phyloP scores from a whole-genome alignment of 495 filamentous ascomycete genomes.

The Penicillium diatomitis region DNA sequence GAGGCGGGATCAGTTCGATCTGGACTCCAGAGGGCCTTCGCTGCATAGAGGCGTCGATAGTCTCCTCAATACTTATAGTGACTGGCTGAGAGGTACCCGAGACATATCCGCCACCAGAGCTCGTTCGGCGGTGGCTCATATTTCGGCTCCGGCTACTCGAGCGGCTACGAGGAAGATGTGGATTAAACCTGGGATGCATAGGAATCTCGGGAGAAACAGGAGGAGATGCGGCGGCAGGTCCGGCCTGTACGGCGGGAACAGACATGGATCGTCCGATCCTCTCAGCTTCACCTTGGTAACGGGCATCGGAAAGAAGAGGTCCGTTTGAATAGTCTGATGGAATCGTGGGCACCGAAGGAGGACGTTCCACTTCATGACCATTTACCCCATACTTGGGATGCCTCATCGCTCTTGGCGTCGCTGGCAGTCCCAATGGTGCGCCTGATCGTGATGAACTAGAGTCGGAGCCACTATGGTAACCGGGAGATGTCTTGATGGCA shows the following conservation, averaged over 20 bases:
- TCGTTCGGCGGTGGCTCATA: conserved; percentile 30
- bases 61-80: conserved; percentile 57
- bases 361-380: conserved; percentile 44
- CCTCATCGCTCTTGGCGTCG: conserved; percentile 78
- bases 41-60: conserved; percentile 41
- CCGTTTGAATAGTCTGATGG: conserved; percentile 36
- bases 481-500: conserved; percentile 37
- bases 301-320: conserved; percentile 49
- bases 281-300: conserved; percentile 53
- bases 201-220: conserved; percentile 36
- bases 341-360: conserved; percentile 58
- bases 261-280: conserved; percentile 59
- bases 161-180: conserved; percentile 41
- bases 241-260: conserved; percentile 56
- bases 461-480: conserved; percentile 36
- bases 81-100: conserved; percentile 26
- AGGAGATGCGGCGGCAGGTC: conserved; percentile 23
- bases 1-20: conserved; percentile 54
- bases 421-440: conserved; percentile 58
- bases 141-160: conserved; percentile 33
- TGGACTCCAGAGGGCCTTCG: conserved; percentile 25
- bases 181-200: conserved; percentile 50
- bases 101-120: conserved; percentile 16
- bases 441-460: conserved; percentile 35
- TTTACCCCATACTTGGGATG: conserved; percentile 55